These are phyloP conservation scores for Cutaneotrichosporon mucoides DNA, from an alignment of 1,284 basidiomycete genomes.

Conservation along the genomic window DNA sequence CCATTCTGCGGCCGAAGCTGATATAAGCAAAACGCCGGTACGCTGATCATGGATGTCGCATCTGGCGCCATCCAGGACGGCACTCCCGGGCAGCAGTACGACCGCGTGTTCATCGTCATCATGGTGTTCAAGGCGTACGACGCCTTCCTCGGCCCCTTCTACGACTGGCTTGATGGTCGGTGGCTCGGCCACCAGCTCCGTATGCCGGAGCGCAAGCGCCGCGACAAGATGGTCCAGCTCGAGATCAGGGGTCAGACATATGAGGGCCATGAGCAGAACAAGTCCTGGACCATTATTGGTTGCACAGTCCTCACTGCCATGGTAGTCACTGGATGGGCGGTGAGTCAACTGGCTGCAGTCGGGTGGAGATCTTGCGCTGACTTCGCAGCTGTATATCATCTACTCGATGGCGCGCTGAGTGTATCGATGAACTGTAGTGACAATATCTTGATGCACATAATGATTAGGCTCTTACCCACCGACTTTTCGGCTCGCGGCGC, in stretches of 20 bases:
- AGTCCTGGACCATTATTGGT: neutral
- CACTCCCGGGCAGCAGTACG: slow-evolving; percentile 39
- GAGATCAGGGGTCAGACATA: slow-evolving; percentile 12
- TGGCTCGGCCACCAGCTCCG: slow-evolving; percentile 31
- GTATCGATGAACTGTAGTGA: too few relatives aligned
- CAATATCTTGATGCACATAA: too few relatives aligned
- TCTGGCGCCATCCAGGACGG: slow-evolving; percentile 50
- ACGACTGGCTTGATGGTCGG: slow-evolving; percentile 24
- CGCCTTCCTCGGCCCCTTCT: slow-evolving; percentile 33
- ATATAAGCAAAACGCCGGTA: slow-evolving; percentile 7
- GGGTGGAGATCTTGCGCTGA: neutral
- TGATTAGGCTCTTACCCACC: too few relatives aligned
- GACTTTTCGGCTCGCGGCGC: too few relatives aligned
- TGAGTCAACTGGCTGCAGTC: too few relatives aligned
- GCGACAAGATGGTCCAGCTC: slow-evolving; percentile 22
- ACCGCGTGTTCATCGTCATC: slow-evolving; percentile 41
- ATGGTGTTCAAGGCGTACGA: slow-evolving; percentile 46
- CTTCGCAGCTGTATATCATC: slow-evolving; percentile 7
- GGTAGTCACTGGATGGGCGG: neutral
- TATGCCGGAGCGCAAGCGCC: slow-evolving; percentile 28
- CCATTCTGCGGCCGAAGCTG: neutral
- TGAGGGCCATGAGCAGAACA: slow-evolving; percentile 8
- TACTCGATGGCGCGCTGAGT: slow-evolving; percentile 7
- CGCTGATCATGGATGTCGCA: slow-evolving; percentile 45
- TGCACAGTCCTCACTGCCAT: neutral